Evolutionary conservation across 768 basidiomycete genomes (phyloP), one percentile per base, ranked within the genome.

Genomic region (Harrya chromipes): DNA sequence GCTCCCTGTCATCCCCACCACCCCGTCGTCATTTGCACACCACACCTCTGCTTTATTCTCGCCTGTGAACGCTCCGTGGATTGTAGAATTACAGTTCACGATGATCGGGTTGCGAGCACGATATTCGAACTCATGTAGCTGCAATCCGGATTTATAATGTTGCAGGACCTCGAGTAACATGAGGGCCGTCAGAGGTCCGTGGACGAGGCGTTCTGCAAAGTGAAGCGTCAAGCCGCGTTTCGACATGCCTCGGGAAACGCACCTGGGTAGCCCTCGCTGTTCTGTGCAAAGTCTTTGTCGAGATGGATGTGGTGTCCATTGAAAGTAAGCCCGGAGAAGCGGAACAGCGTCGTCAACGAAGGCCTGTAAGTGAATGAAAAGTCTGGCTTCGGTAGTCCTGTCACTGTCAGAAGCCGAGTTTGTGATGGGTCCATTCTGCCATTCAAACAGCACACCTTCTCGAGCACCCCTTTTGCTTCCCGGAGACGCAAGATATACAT

Each of bases 221-320:
- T 9, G 33, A 33, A 49, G 36, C 40, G 40, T 55, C 14, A 23
- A 41, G n/a, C 48, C 34, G 34, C 50, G n/a, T 20, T 37, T 20
- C 16, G 26, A 34, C 20, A 21, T 31, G 26, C 5, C 7, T 36
- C 24, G 4, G 23, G 36, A 20, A 7, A 48, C 50, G 45, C 54
- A 82, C 87, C 88, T 53, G 83, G 77, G 55, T 90, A 89, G 8
- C 87, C 87, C 67, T 93, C 87, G 17, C 71, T 74, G 21, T 70
- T 67, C 38, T 77, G 80, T 6, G 86, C 81, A 61, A 84, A 90
- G 20, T 83, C 80, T 50, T 81, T 81, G 69, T 92, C 88, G 23
- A 92, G 77, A 67, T 94, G 90, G 55, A 94, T 88, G 56, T 82
- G 77, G 56, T 94, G 90, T 12, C 81, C 87, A 58, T 94, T 93